phyloP scores from a whole-genome alignment of 1,139 yeast species.

The Kurtzmaniella quercitrusa region DNA sequence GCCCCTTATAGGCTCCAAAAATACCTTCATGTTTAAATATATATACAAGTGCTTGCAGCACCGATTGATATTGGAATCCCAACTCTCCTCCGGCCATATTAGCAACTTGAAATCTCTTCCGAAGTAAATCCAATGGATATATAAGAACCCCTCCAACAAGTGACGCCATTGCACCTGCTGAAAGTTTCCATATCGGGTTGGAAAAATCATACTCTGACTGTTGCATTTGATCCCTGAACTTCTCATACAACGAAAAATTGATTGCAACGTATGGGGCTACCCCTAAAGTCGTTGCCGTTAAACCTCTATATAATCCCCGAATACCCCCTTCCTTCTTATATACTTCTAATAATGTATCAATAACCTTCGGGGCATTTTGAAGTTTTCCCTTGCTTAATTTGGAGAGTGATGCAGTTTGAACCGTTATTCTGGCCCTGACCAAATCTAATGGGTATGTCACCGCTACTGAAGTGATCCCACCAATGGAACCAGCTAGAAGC shows the following conservation, averaged over 20 bases:
- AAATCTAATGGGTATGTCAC: constrained; percentile 91
- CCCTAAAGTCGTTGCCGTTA: constrained; percentile 84
- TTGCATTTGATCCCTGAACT: constrained; percentile 56
- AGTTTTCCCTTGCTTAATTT: constrained; percentile 44
- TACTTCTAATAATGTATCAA: constrained; percentile 53
- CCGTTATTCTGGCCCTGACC: constrained; percentile 81
- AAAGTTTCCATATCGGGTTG: constrained; percentile 54
- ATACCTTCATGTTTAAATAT: constrained; percentile 74
- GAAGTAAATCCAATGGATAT: constrained; percentile 83
- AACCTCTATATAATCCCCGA: constrained; percentile 74
- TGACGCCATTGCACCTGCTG: constrained; percentile 74
- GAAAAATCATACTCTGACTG: constrained; percentile 30
- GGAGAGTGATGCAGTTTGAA: constrained; percentile 78
- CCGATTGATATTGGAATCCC: constrained; percentile 77
- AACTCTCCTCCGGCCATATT: constrained; percentile 73
- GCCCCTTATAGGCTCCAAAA: constrained; percentile 81
- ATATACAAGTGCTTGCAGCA: constrained; percentile 63
- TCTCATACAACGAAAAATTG: constrained; percentile 87
- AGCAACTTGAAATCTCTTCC: constrained; percentile 89
- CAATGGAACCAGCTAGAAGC: constrained; percentile 71
- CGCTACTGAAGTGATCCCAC: constrained; percentile 76
- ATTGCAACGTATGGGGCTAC: constrained; percentile 96
- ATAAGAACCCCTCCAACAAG: constrained; percentile 76
- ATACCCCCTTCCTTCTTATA: constrained; percentile 79
- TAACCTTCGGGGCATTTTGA: constrained; percentile 63